These are phyloP conservation scores for Hypoxylon crocopeplum DNA, from an alignment of 495 filamentous ascomycete genomes.

Conservation along the genomic window DNA sequence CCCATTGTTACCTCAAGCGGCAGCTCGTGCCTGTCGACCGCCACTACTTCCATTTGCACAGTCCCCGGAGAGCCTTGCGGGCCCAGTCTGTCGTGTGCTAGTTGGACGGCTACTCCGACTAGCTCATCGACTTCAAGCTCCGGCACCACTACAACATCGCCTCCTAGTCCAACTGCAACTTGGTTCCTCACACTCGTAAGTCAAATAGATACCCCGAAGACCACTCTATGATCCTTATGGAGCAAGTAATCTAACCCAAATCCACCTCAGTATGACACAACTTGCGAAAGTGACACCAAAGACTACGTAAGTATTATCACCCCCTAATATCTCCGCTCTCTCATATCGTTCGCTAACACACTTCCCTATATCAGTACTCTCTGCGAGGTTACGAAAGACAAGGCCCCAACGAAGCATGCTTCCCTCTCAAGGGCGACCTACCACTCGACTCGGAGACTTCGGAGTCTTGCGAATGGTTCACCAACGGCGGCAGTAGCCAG, in stretches of 20 bases:
- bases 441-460: neutral
- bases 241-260: neutral
- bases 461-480: neutral
- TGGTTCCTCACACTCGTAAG: slow-evolving; percentile 9
- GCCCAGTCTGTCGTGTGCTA: too few species aligned
- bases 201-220: neutral
- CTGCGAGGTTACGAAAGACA: neutral
- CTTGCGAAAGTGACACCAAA: neutral
- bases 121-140: slow-evolving; percentile 53
- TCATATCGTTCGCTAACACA: neutral
- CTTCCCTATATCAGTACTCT: neutral
- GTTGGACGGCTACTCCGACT: too few species aligned
- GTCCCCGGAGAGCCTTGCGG: too few species aligned
- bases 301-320: slow-evolving; percentile 5
- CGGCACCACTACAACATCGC: slow-evolving; percentile 74
- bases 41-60: too few species aligned
- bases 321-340: neutral
- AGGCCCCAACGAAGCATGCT: neutral
- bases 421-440: slow-evolving; percentile 3
- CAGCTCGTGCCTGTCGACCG: too few species aligned
- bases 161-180: slow-evolving; percentile 66
- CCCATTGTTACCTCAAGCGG: too few species aligned
- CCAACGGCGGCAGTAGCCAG: neutral
- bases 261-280: neutral
- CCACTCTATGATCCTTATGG: neutral